phyloP scores from a whole-genome alignment of 805 yeast genomes.

The Metahyphopichia silvanorum region DNA sequence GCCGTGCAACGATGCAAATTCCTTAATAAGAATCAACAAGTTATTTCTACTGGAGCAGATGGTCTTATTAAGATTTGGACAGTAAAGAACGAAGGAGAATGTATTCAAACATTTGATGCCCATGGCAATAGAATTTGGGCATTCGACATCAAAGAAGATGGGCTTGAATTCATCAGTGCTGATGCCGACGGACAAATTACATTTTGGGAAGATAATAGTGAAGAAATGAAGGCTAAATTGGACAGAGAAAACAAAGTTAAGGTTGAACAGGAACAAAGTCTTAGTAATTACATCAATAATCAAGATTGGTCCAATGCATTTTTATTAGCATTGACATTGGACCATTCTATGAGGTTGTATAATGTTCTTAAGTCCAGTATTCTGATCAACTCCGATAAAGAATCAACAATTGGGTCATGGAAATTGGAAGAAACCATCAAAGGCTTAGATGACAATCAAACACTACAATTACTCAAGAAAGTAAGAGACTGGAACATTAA shows the following conservation, averaged over 20 bases:
- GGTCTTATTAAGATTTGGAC: slow-evolving; percentile 95
- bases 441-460: slow-evolving; percentile 55
- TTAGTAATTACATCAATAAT: slow-evolving; percentile 66
- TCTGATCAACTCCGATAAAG: slow-evolving; percentile 45
- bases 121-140: slow-evolving; percentile 97
- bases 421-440: slow-evolving; percentile 64
- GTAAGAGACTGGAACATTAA: slow-evolving; percentile 95
- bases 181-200: slow-evolving; percentile 94
- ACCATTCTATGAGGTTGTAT: slow-evolving; percentile 87
- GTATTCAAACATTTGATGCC: slow-evolving; percentile 78
- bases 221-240: slow-evolving; percentile 56
- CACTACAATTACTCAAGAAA: slow-evolving; percentile 62
- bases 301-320: slow-evolving; percentile 90
- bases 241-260: slow-evolving; percentile 48
- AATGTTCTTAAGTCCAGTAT: slow-evolving; percentile 68
- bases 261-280: slow-evolving; percentile 86
- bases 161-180: slow-evolving; percentile 72
- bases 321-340: slow-evolving; percentile 75
- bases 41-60: slow-evolving; percentile 87
- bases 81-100: slow-evolving; percentile 62
- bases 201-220: slow-evolving; percentile 86
- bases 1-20: slow-evolving; percentile 83
- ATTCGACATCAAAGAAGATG: slow-evolving; percentile 61
- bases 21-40: slow-evolving; percentile 61
- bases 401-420: slow-evolving; percentile 51